Conservation (phyloP, 2,329 filamentous ascomycete genomes). For the Penicillium sp. region DNA sequence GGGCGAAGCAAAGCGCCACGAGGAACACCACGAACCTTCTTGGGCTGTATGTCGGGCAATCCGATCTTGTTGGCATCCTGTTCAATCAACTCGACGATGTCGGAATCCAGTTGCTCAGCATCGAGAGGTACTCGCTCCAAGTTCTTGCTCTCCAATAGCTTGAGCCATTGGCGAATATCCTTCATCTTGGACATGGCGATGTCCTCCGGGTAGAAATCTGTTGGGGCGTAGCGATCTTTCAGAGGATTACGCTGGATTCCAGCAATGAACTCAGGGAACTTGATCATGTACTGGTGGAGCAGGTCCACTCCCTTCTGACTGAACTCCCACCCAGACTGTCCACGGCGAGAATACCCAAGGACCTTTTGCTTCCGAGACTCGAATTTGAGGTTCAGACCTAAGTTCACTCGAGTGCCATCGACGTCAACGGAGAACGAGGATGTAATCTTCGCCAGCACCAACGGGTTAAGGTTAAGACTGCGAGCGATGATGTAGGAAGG, state of each 20-base stretch:
- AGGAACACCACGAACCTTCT: conserved; percentile 80
- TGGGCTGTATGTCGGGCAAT: conserved; percentile 63
- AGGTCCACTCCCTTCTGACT: conserved; percentile 81
- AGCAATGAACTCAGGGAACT: conserved; percentile 94
- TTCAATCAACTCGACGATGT: conserved; percentile 82
- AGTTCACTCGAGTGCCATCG: conserved; percentile 81
- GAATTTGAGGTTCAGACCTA: conserved; percentile 96
- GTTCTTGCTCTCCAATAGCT: conserved; percentile 85
- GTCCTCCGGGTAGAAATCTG: conserved; percentile 80
- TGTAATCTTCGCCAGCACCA: conserved; percentile 93
- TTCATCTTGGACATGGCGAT: conserved; percentile 81
- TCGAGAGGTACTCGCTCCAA: conserved; percentile 97
- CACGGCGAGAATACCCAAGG: conserved; percentile 89
- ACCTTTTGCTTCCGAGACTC: conserved; percentile 96
- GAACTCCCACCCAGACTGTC: conserved; percentile 91
- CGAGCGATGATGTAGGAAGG: conserved; percentile 90
- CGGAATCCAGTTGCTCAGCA: conserved; percentile 93
- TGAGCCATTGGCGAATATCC: conserved; percentile 92
- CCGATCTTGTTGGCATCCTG: conserved; percentile 70
- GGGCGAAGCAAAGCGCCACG: conserved; percentile 89
- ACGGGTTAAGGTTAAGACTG: conserved; percentile 78
- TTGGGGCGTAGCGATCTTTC: conserved; percentile 81
- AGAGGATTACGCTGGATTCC: conserved; percentile 85
- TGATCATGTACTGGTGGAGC: conserved; percentile 86
- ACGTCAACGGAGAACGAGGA: conserved; percentile 88